Base-by-base conservation (phyloP, 805 yeast species). In the Cephaloascus albidus region DNA sequence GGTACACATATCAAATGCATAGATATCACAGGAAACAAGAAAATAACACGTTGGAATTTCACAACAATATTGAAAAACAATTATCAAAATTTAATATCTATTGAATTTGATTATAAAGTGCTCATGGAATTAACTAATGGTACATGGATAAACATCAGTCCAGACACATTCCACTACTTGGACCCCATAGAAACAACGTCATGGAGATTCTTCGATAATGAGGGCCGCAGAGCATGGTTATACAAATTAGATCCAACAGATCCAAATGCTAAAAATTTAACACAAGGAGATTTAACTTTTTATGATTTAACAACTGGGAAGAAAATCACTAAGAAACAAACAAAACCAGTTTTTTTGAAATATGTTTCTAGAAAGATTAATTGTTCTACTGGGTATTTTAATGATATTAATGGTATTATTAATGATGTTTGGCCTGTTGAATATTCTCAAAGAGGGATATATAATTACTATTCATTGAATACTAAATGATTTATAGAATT, bases 211-310 rank as follows among this genome's bases (percentile, higher is more conserved):
- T 72, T 63, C 51, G 78, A 74, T 47, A 70, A 74, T 41, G 79
- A 76, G 47, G 94, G 95, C 3, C 68, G 95, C 44, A 68, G 96
- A 44, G 80, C 85, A 10, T 87, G 96, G 95, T 55, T 87, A 15
- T 81, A 78, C 56, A 75, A 71, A 51, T 58, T 65, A 18, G 49
- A 52, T 15, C 46, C 57, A 14, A 36, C 43, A 1, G 64, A 61
- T 39, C 57, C 63, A 2, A 57, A 61, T 2, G 20, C 37, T 6
- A 45, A 45, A 4, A 35, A 36, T 39, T 33, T 44, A 3, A 37
- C 38, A 10, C 36, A 45, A n/a, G 54, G 68, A 20, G 65, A 65
- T 45, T 57, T 78, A 38, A 68, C 77, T 3, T 74, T 67, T 50
- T 82, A 77, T 49, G 87, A 82, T 58, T 60, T 75, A 36, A 68